Evolutionary conservation across 2,329 filamentous ascomycete species (phyloP).

Genomic region (Pseudocercospora crystallina): DNA sequence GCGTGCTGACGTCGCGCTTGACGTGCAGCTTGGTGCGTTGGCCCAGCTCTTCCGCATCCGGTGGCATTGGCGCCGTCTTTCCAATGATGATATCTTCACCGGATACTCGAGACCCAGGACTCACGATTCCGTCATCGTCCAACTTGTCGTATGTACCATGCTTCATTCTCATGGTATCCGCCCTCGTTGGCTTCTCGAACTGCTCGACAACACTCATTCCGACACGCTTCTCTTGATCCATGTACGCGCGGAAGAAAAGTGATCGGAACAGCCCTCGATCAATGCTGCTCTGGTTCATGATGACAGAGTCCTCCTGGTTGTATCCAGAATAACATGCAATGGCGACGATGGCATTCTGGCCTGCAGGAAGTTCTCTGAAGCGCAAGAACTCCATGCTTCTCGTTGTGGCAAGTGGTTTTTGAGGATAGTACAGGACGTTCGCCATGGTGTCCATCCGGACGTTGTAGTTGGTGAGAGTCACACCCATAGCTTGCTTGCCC

Average conservation of each 20-base stretch:
- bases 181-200: conserved; percentile 91
- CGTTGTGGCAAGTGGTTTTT: conserved; percentile 94
- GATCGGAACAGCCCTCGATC: conserved; percentile 96
- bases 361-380: conserved; percentile 93
- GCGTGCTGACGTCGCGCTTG: conserved; percentile 94
- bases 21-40: conserved; percentile 86
- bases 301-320: conserved; percentile 99
- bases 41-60: conserved; percentile 89
- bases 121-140: conserved; percentile 92
- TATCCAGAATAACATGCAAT: conserved; percentile 98
- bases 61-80: conserved; percentile 92
- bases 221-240: conserved; percentile 93
- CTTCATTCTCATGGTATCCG: conserved; percentile 87
- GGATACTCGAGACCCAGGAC: conserved; percentile 88
- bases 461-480: conserved; percentile 95
- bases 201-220: conserved; percentile 89
- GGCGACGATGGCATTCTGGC: conserved; percentile 97
- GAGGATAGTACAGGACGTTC: conserved; percentile 97
- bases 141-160: conserved; percentile 73
- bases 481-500: conserved; percentile 99
- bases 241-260: conserved; percentile 96
- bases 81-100: conserved; percentile 99
- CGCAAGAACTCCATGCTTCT: conserved; percentile 98
- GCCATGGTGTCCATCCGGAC: conserved; percentile 99
- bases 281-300: conserved; percentile 99